Conservation (phyloP, 1,284 basidiomycete genomes). For the Trichosporon coremiiforme region DNA sequence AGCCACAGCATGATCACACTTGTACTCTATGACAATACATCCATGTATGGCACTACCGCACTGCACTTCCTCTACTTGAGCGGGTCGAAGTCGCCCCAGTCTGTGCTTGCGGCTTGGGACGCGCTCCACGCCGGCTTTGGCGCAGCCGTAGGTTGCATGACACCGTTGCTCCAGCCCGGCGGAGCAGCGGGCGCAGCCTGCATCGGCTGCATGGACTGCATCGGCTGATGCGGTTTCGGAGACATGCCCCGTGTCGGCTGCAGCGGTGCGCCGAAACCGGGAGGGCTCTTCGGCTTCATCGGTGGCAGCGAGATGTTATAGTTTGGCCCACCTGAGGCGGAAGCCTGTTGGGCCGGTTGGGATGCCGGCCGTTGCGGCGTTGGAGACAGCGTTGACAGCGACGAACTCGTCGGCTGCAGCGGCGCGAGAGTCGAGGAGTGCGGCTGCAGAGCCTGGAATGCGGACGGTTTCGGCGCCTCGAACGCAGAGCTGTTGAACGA, state of each 20-base stretch:
- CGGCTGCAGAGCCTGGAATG: slow-evolving; percentile 20
- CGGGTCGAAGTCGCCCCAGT: slow-evolving; percentile 57
- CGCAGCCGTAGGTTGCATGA: slow-evolving; percentile 51
- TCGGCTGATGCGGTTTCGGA: not conserved
- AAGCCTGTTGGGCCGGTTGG: not conserved
- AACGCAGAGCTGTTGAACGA: slow-evolving; percentile 50
- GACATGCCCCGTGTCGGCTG: slow-evolving; percentile 24
- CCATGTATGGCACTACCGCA: slow-evolving; percentile 9
- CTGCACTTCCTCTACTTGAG: slow-evolving; percentile 36
- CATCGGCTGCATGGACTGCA: slow-evolving; percentile 1
- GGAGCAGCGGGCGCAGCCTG: slow-evolving; percentile 34
- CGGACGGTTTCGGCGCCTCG: slow-evolving; percentile 22
- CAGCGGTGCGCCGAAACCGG: slow-evolving; percentile 19
- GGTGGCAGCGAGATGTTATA: slow-evolving; percentile 51
- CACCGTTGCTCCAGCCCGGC: slow-evolving; percentile 47
- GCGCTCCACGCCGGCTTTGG: slow-evolving; percentile 41
- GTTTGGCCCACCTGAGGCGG: slow-evolving; percentile 41
- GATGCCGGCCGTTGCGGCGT: not conserved
- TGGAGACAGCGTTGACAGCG: not conserved
- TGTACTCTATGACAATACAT: slow-evolving; percentile 19
- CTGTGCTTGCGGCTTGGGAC: slow-evolving; percentile 30
- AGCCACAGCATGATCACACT: slow-evolving; percentile 1
- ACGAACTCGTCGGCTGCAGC: slow-evolving; percentile 28
- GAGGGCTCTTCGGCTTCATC: slow-evolving; percentile 34
- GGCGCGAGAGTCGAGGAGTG: slow-evolving; percentile 22